Conservation (phyloP, 306 rosid genomes). For the Vigna radiata region DNA sequence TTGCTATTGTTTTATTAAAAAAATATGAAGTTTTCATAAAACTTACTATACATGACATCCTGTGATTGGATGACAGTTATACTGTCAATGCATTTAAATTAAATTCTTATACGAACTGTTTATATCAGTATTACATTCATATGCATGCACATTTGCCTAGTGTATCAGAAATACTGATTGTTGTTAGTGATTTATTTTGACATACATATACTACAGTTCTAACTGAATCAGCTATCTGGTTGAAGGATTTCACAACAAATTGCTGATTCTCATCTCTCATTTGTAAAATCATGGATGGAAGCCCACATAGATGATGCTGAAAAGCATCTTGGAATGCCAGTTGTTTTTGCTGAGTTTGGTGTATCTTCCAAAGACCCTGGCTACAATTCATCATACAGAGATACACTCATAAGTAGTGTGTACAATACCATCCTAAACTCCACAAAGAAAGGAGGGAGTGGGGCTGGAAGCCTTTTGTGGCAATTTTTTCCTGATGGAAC, state of each 20-base stretch:
- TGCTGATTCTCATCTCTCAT: slow-evolving; percentile 72
- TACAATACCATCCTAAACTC: slow-evolving; percentile 65
- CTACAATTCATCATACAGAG: slow-evolving; percentile 74
- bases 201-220: slow-evolving; percentile 16
- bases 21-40: slow-evolving; percentile 4
- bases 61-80: not conserved
- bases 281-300: slow-evolving; percentile 86
- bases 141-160: slow-evolving; percentile 20
- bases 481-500: slow-evolving; percentile 88
- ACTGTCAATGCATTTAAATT: no score
- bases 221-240: slow-evolving; percentile 20
- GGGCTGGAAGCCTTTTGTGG: slow-evolving; percentile 88
- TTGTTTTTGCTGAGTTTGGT: slow-evolving; percentile 84
- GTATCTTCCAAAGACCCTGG: slow-evolving; percentile 84
- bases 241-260: slow-evolving; percentile 64
- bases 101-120: no score
- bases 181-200: not conserved
- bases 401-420: slow-evolving; percentile 61
- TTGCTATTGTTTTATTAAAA: not conserved
- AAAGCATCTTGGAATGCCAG: slow-evolving; percentile 82
- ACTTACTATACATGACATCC: not conserved
- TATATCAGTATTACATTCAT: not conserved
- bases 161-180: not conserved
- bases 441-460: slow-evolving; percentile 85
- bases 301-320: slow-evolving; percentile 96